Base-by-base conservation (phyloP, 345 rosid genomes). In the Leavenworthia alabamica region DNA sequence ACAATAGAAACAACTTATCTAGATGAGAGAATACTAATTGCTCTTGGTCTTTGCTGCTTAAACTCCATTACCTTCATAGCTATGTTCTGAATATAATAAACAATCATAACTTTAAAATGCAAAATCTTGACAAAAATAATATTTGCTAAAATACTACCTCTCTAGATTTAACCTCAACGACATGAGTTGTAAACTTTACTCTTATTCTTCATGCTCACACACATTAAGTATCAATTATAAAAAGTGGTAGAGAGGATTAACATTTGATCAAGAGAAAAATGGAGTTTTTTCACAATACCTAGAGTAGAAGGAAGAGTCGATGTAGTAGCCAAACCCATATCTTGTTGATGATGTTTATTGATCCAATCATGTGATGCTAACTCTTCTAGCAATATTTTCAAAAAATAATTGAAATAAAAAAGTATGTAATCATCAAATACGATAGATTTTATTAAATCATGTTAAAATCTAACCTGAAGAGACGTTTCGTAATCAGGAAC, bases 101-200 rank as follows among this genome's bases (percentile, higher is more conserved):
- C 37, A 60, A 60, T 23, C 55, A 52, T 1, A 51, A 17, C 24
- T 53, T 60, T 24, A 15, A 2, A 20, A n/a, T n/a, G n/a, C 28
- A 26, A n/a, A 33, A 51, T 15, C 27, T 26, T 7, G 8, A 29
- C 17, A 60, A 7, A 48, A 15, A 2, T 20, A 62, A 33, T 11
- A 29, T 13, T 49, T 50, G 20, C 46, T 17, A 35, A 48, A 57
- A 13, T 28, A 48, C 7, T 80, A 93, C 99, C 91, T 93, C 96
- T 36, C 99, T 97, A 11, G 82, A 75, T 56, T 80, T 74, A 31
- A 93, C 94, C 16, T 75, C 78, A 56, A 93, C 89, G 47, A 93
- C 97, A 74, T 93, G 99, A 12, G 99, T 97, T 22, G 97, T 93
- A 73, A 93, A 93, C 47, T 94, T 96, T 14, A 83, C 68, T 1